Base-by-base conservation (phyloP, 768 basidiomycete genomes). In the Ramaria sp. region DNA sequence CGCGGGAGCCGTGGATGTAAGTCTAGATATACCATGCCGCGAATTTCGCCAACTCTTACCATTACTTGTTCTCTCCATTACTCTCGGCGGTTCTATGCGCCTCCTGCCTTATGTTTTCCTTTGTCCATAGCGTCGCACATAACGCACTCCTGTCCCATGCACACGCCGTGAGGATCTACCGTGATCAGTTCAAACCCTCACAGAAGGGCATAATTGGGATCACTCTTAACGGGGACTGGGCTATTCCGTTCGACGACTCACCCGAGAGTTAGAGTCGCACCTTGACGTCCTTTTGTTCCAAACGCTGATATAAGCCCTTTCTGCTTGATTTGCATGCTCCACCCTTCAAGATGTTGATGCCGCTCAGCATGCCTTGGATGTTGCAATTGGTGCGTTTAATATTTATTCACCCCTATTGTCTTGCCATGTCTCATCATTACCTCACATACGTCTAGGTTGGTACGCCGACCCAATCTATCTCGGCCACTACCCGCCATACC, bases 201-300 rank as follows among this genome's bases (percentile, higher is more conserved):
- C 84, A 87, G 64, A 70, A 75, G 9, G 88, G 85, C 22, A 69
- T 74, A 59, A 84, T 88, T 60, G 85, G 85, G n/a, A 86, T 89
- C 62, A 88, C 86, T 0, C 71, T 88, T 43, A 87, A 87, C 60
- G 82, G 84, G 10, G 82, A 85, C 64, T 86, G 82, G 82, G 72
- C 77, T 30, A 78, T 83, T 64, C 85, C 87, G 7, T 88, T 80
- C 57, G 82, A 86, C 59, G 75, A 84, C 58, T 73, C 65, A 38
- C 79, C 77, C 9, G 79, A 81, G 61, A 87, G 86, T 87, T 62
- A 60, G 81, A 69, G 5, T 13, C 38, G 30, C 13, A 69, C 4
- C 10, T 39, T 27, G 22, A 24, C 34, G 10, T 38, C 30, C 34
- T 37, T 34, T 24, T 22, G 38, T 28, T 43, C 18, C 24, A 42